These are phyloP conservation scores for Phoenix roebelenii DNA, from an alignment of 176 grass and related monocot species.

Conservation along the genomic window DNA sequence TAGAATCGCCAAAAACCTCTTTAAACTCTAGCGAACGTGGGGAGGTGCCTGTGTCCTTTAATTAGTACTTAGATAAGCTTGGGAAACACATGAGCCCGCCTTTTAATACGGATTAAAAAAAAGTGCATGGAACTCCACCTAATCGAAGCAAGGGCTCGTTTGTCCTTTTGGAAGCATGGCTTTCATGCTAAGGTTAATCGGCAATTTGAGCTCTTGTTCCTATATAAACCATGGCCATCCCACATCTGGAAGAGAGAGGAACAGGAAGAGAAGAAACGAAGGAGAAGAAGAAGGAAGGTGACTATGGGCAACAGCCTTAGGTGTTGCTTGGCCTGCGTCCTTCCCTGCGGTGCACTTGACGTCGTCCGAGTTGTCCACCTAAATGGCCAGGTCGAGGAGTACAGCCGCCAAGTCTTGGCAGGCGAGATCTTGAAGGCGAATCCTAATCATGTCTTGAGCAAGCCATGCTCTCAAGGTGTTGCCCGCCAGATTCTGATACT, in stretches of 20 bases:
- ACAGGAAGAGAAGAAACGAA: constrained; percentile 9
- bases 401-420: constrained; percentile 48
- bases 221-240: constrained; percentile 15
- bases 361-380: constrained; percentile 74
- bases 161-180: not conserved
- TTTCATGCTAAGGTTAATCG: constrained; percentile 10
- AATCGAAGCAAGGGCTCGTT: constrained; percentile 19
- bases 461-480: constrained; percentile 62
- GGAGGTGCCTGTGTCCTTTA: not conserved
- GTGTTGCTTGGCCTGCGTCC: constrained; percentile 74
- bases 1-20: too few species aligned
- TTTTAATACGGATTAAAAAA: constrained; percentile 44
- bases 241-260: constrained; percentile 9
- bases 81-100: constrained; percentile 31
- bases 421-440: constrained; percentile 56
- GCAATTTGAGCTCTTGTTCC: constrained; percentile 2
- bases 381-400: constrained; percentile 69
- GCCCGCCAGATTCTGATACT: constrained; percentile 43
- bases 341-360: constrained; percentile 88
- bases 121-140: constrained; percentile 25
- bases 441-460: constrained; percentile 69
- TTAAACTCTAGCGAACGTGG: too few species aligned
- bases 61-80: constrained; percentile 30
- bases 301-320: constrained; percentile 77
- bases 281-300: constrained; percentile 1